Evolutionary conservation across 192 early-diverging fungal genomes (phyloP).

Genomic region (Diversispora epigaea): DNA sequence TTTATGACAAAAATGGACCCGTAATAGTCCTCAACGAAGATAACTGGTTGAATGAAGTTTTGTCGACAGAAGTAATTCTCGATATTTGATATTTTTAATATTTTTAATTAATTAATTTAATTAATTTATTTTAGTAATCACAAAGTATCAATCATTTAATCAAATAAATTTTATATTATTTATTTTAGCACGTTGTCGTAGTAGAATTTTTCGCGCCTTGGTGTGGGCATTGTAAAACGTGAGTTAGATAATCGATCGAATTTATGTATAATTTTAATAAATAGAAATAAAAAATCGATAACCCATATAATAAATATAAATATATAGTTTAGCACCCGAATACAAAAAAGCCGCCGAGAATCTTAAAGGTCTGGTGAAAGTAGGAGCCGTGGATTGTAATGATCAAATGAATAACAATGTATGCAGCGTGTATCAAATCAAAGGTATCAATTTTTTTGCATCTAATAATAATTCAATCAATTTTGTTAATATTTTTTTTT

Average conservation of each 20-base stretch:
- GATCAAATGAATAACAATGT: slow-evolving; percentile 70
- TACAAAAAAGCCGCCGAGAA: slow-evolving; percentile 89
- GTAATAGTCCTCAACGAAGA: slow-evolving; percentile 52
- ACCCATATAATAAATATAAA: not conserved
- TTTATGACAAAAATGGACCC: slow-evolving; percentile 38
- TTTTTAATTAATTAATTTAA: not conserved
- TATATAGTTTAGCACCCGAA: slow-evolving; percentile 67
- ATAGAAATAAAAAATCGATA: not conserved
- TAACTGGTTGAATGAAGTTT: slow-evolving; percentile 68
- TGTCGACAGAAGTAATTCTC: slow-evolving; percentile 60
- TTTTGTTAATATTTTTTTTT: not conserved
- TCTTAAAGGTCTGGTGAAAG: slow-evolving; percentile 77
- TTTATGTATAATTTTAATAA: not conserved
- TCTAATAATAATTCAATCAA: not conserved
- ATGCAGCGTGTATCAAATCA: slow-evolving; percentile 75
- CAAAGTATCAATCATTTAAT: not conserved
- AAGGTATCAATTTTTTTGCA: slow-evolving; percentile 54
- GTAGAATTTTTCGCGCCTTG: slow-evolving; percentile 97
- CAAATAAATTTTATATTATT: not conserved
- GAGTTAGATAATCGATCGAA: slow-evolving; percentile 5
- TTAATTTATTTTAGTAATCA: not conserved
- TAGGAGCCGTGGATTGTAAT: slow-evolving; percentile 93
- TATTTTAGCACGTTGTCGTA: slow-evolving; percentile 67
- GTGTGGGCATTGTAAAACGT: slow-evolving; percentile 93
- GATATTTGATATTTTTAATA: not conserved